Percentiles rank a stretch among this genome's conserved stretches.
phyloP scores from a whole-genome alignment of 1,284 basidiomycete genomes.

The Puccinia brachypodii region DNA sequence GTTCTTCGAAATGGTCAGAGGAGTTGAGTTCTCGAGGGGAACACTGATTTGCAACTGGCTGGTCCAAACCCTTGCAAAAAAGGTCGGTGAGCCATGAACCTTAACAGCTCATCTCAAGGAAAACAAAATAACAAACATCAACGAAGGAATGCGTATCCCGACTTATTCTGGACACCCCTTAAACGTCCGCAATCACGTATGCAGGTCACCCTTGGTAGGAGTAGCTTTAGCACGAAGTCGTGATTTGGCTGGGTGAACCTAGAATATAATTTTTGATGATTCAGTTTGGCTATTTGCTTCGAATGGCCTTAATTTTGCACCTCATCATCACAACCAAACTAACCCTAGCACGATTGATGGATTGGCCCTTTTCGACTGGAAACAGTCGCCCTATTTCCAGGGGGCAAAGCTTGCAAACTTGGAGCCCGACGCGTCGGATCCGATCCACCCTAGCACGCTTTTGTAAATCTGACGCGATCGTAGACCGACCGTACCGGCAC shows the following conservation, averaged over 20 bases:
- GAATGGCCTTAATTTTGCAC: background rate
- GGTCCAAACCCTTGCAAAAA: no score
- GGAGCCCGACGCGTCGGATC: background rate
- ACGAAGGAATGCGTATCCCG: background rate
- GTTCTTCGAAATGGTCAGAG: no score
- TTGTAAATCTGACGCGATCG: background rate
- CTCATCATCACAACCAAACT: background rate
- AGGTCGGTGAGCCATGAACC: no score
- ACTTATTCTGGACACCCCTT: background rate
- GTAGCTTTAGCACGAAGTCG: background rate
- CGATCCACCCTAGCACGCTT: background rate
- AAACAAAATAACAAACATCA: background rate
- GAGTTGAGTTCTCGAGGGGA: no score
- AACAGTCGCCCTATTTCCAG: slow-evolving; percentile 5
- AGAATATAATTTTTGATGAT: background rate
- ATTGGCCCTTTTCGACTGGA: background rate
- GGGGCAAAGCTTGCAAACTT: background rate
- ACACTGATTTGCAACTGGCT: no score
- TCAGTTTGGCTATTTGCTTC: background rate
- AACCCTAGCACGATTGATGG: background rate
- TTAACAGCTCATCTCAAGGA: background rate
- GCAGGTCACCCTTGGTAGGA: background rate
- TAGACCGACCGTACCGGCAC: background rate
- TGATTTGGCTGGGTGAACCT: background rate
- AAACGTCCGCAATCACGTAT: background rate